These are phyloP conservation scores for Saccharum spontaneum DNA, from an alignment of 176 grass and related monocot genomes.

Conservation along the genomic window DNA sequence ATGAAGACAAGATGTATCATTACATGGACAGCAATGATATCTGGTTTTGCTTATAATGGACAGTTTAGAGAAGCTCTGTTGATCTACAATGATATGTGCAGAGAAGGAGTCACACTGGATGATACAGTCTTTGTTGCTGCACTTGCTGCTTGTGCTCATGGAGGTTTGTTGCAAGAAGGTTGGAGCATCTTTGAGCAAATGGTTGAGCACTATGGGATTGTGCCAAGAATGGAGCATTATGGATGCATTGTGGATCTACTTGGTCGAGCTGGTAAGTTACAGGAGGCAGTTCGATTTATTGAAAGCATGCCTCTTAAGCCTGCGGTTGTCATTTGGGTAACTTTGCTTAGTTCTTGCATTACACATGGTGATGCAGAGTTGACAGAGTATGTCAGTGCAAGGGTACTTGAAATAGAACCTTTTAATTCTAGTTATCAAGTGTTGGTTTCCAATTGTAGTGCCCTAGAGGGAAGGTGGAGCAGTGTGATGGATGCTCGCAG, in stretches of 20 bases:
- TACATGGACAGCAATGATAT: slow-evolving; percentile 68
- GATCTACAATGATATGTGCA: slow-evolving; percentile 41
- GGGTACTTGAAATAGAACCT: slow-evolving; percentile 45
- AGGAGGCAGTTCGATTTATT: slow-evolving; percentile 51
- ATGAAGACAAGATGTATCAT: slow-evolving; percentile 44
- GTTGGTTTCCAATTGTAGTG: slow-evolving; percentile 53
- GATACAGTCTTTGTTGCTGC: slow-evolving; percentile 38
- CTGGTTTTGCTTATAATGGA: slow-evolving; percentile 56
- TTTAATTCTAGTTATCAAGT: slow-evolving; percentile 50
- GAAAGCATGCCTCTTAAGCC: slow-evolving; percentile 44
- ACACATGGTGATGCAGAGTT: slow-evolving; percentile 46
- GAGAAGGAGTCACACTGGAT: slow-evolving; percentile 42
- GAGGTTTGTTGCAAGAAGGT: slow-evolving; percentile 55
- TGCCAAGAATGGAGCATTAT: slow-evolving; percentile 48
- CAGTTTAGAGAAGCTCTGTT: slow-evolving; percentile 37
- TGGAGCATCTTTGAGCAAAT: slow-evolving; percentile 49
- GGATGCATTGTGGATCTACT: slow-evolving; percentile 45
- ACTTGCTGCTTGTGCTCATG: slow-evolving; percentile 53
- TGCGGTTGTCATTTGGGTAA: slow-evolving; percentile 50
- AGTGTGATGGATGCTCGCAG: slow-evolving; percentile 36
- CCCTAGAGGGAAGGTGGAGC: slow-evolving; percentile 46
- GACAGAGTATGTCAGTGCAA: slow-evolving; percentile 43
- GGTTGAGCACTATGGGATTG: slow-evolving; percentile 37
- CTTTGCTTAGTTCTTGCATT: slow-evolving; percentile 52
- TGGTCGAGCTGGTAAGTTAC: slow-evolving; percentile 53